Conservation (phyloP, 495 filamentous ascomycete genomes). For the Chaetomidium leptoderma region DNA sequence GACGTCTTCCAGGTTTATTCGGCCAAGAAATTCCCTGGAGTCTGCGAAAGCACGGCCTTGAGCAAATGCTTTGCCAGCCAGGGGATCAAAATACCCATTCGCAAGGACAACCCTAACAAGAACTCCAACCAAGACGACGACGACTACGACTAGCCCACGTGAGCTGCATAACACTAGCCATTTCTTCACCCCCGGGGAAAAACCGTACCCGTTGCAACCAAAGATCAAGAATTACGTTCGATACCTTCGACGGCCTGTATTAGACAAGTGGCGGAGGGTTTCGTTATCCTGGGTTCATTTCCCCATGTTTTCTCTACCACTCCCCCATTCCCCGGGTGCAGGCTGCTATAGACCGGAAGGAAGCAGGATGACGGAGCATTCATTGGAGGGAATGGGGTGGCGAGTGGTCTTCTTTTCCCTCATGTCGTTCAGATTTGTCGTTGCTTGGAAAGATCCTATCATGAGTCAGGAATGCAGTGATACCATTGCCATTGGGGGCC, state of each 20-base stretch:
- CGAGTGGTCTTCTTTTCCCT: neutral
- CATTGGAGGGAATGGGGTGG: neutral
- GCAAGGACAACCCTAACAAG: conserved; percentile 73
- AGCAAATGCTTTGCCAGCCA: conserved; percentile 93
- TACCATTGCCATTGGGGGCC: conserved; percentile 11
- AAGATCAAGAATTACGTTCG: neutral
- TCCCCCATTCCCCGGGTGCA: neutral
- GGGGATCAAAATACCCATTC: conserved; percentile 94
- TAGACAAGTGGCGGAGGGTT: neutral
- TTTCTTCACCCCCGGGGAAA: neutral
- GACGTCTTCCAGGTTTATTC: conserved; percentile 91
- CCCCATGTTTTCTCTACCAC: neutral
- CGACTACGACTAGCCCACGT: conserved; percentile 41
- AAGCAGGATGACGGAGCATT: neutral
- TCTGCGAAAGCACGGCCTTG: conserved; percentile 87
- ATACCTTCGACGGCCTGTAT: neutral
- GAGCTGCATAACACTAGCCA: neutral
- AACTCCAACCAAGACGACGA: conserved; percentile 62
- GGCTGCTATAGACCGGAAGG: conserved; percentile 5
- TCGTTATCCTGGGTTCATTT: neutral
- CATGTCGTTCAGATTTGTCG: neutral
- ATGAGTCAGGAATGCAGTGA: conserved; percentile 12
- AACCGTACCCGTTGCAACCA: neutral
- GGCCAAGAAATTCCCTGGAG: conserved; percentile 97
- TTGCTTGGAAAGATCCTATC: conserved; percentile 8